A percentile compares a stretch with the other conserved stretches of the same genome.
These are phyloP conservation scores for Suillus discolor DNA, from an alignment of 768 basidiomycete genomes.

Conservation along the genomic window DNA sequence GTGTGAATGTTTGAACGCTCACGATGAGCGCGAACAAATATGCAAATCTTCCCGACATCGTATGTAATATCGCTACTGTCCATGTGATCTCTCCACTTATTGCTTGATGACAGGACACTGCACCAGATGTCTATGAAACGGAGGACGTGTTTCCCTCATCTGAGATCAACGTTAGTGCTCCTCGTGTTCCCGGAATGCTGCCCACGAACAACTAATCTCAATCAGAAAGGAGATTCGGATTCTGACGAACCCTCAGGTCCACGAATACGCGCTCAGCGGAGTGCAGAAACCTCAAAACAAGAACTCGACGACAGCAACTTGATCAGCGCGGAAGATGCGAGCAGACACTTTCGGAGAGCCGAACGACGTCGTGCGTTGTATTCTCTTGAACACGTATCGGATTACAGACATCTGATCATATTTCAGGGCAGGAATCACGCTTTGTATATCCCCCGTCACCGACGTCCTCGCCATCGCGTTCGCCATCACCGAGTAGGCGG, in stretches of 20 bases:
- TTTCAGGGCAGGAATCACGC: conserved; percentile 55
- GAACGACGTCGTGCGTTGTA: conserved; percentile 57
- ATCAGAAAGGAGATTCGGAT: conserved; percentile 61
- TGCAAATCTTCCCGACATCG: conserved; percentile 90
- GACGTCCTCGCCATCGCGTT: conserved; percentile 40
- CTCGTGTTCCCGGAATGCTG: not conserved
- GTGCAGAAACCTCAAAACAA: conserved; percentile 50
- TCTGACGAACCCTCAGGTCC: conserved; percentile 61
- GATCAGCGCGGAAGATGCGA: conserved; percentile 68
- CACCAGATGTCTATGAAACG: conserved; percentile 91
- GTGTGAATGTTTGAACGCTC: not conserved
- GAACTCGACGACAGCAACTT: conserved; percentile 71
- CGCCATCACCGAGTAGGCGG: conserved; percentile 31
- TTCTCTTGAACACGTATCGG: not conserved
- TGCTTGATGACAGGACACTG: conserved; percentile 66
- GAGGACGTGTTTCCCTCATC: conserved; percentile 69
- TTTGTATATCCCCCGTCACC: conserved; percentile 75
- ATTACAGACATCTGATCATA: not conserved
- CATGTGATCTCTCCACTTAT: conserved; percentile 6
- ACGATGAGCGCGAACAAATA: conserved; percentile 77
- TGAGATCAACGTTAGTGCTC: conserved; percentile 49
- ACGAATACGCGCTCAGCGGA: conserved; percentile 31
- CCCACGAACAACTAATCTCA: conserved; percentile 15
- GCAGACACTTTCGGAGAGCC: conserved; percentile 68
- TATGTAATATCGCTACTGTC: conserved; percentile 39